Conservation (phyloP, 1,139 yeast species). For the Diutina siamensis region DNA sequence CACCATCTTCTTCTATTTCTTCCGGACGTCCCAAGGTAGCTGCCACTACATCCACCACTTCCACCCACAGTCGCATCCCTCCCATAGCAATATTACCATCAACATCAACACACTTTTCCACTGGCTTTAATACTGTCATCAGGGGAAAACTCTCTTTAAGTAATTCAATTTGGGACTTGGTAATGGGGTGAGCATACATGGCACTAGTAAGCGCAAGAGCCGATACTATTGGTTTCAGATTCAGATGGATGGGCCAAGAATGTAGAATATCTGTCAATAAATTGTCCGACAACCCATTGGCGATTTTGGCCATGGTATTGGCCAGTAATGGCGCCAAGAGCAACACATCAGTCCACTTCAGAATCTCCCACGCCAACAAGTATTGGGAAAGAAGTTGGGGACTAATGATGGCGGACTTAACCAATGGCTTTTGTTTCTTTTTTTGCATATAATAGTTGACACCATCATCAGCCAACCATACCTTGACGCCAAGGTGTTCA, state of each 20-base stretch:
- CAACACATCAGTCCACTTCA: constrained; percentile 23
- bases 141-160: constrained; percentile 19
- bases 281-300: constrained; percentile 19
- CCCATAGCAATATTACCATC: constrained; percentile 24
- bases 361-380: constrained; percentile 15
- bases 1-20: constrained; percentile 15
- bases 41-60: constrained; percentile 19
- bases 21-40: constrained; percentile 18
- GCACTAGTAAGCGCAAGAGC: constrained; percentile 20
- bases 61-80: constrained; percentile 23
- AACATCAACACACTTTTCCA: constrained; percentile 20
- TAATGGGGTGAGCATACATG: constrained; percentile 23
- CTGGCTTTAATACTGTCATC: constrained; percentile 19
- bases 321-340: constrained; percentile 22
- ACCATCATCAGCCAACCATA: constrained; percentile 20
- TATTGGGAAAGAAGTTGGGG: constrained; percentile 12
- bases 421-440: constrained; percentile 7
- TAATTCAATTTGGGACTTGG: constrained; percentile 15
- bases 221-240: constrained; percentile 16
- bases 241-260: constrained; percentile 16
- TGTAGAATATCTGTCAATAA: constrained; percentile 18
- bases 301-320: constrained; percentile 20
- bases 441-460: constrained; percentile 13
- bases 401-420: not conserved
- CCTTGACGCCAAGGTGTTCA: constrained; percentile 18